These are phyloP conservation scores for Globisporangium canariense DNA, from an alignment of 352 stramenopile species.

Conservation along the genomic window DNA sequence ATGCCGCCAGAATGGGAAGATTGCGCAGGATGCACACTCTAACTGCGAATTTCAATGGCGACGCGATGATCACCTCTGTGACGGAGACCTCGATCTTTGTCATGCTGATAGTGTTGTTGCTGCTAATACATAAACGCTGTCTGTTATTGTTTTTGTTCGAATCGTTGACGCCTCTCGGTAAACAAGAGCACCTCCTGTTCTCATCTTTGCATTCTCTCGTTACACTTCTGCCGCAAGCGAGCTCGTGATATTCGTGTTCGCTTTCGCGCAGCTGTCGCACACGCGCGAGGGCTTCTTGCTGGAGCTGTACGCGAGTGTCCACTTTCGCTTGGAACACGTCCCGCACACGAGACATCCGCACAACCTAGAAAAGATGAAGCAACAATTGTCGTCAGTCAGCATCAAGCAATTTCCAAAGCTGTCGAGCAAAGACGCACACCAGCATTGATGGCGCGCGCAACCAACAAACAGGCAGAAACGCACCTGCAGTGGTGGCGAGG, in stretches of 20 bases:
- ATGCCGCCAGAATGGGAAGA: too few relatives aligned
- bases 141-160: not conserved
- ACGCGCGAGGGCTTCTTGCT: slow-evolving; percentile 80
- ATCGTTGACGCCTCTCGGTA: not conserved
- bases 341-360: slow-evolving; percentile 82
- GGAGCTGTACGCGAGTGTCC: slow-evolving; percentile 70
- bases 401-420: not conserved
- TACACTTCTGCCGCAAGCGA: slow-evolving; percentile 24
- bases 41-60: too few relatives aligned
- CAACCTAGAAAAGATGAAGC: slow-evolving; percentile 36
- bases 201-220: not conserved
- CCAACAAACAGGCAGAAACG: slow-evolving; percentile 2
- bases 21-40: too few relatives aligned
- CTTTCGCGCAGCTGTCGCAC: slow-evolving; percentile 63
- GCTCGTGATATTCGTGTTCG: slow-evolving; percentile 36
- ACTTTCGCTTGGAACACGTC: slow-evolving; percentile 76
- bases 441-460: not conserved
- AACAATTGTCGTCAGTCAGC: not conserved
- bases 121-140: too few relatives aligned
- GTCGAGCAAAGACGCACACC: not conserved
- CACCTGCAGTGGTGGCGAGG: slow-evolving; percentile 82
- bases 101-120: too few relatives aligned
- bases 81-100: too few relatives aligned
- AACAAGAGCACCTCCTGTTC: not conserved
- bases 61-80: too few relatives aligned